phyloP scores from a whole-genome alignment of 306 rosid species.

The Pyrus pyrifolia region DNA sequence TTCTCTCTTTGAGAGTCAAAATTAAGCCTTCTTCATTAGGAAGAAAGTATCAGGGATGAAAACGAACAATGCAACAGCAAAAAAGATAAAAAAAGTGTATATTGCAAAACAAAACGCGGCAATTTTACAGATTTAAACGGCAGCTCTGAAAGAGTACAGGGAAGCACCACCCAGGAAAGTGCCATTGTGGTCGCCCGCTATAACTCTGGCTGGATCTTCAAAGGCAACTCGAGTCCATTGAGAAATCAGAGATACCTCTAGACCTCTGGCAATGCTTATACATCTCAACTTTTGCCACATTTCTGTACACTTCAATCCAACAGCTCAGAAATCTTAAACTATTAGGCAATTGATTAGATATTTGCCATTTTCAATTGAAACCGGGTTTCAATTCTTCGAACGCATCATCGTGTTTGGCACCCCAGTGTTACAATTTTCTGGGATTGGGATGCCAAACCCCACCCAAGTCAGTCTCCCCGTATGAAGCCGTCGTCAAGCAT shows the following conservation, averaged over 20 bases:
- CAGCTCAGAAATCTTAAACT: background rate
- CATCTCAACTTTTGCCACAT: slow-evolving; percentile 15
- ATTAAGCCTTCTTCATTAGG: background rate
- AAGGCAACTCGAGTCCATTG: no score
- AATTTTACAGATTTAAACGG: background rate
- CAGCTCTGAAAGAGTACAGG: background rate
- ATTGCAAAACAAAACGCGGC: background rate
- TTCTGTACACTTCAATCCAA: background rate
- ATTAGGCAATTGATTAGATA: slow-evolving; percentile 9
- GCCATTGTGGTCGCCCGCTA: no score
- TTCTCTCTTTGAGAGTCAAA: background rate
- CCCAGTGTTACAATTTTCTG: no score
- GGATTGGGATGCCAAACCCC: no score
- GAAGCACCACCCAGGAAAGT: no score
- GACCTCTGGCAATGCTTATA: slow-evolving; percentile 14
- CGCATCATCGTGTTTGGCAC: no score
- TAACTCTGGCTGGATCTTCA: no score
- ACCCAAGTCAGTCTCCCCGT: slow-evolving; percentile 36
- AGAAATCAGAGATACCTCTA: no score
- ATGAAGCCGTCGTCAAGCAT: slow-evolving; percentile 54
- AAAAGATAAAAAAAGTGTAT: background rate
- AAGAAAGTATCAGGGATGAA: background rate
- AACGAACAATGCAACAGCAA: background rate
- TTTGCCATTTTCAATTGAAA: slow-evolving; percentile 20
- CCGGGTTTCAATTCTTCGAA: no score